These are phyloP conservation scores for Tetraselmis striata DNA, from an alignment of 139 green algal genomes.

Conservation along the genomic window DNA sequence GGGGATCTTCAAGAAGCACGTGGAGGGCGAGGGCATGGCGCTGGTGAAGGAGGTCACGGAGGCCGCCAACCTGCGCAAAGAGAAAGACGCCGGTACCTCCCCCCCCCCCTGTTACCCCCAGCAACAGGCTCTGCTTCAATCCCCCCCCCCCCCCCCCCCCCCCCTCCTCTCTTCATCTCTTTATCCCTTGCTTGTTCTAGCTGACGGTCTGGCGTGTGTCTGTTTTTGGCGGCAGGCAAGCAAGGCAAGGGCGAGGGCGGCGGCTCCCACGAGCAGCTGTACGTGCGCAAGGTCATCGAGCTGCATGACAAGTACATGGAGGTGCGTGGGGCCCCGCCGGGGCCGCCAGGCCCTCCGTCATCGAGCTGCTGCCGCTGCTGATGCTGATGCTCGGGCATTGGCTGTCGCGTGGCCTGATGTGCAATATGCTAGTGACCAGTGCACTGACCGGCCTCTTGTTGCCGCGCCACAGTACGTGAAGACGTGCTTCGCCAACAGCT, in stretches of 20 bases:
- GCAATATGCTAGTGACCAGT: no score
- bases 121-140: no score
- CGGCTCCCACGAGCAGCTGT: constrained; percentile 70
- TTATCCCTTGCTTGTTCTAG: neutral
- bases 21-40: constrained; percentile 87
- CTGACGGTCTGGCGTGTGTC: constrained; percentile 2
- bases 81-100: constrained; percentile 63
- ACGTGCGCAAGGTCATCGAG: constrained; percentile 81
- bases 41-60: constrained; percentile 73
- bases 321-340: no score
- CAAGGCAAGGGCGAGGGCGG: constrained; percentile 3
- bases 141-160: no score
- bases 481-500: constrained; percentile 63
- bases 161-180: neutral
- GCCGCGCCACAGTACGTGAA: constrained; percentile 51
- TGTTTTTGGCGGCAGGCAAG: constrained; percentile 14
- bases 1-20: constrained; percentile 85
- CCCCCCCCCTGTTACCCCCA: no score
- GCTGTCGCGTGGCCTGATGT: no score
- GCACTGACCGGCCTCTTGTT: no score
- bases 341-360: no score
- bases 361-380: no score
- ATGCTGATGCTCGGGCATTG: no score
- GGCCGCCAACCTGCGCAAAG: constrained; percentile 52
- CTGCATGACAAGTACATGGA: constrained; percentile 92